Evolutionary conservation across 106 monocot genomes (phyloP).

Genomic region (Dendrobium catenatum): DNA sequence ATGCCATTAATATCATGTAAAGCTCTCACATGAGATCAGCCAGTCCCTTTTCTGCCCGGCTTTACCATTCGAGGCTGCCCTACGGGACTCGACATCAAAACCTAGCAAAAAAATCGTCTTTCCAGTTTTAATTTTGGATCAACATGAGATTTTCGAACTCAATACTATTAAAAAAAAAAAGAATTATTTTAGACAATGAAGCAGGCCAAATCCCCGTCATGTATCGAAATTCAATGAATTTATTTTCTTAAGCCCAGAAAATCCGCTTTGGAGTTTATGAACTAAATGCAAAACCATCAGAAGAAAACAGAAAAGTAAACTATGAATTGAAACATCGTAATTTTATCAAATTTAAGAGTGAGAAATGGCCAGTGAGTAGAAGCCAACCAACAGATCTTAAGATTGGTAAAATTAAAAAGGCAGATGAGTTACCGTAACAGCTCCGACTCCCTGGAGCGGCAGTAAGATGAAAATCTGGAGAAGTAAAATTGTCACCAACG

Average conservation of each 20-base stretch:
- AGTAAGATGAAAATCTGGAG: background rate
- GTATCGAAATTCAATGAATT: background rate
- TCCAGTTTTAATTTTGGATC: background rate
- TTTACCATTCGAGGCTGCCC: background rate
- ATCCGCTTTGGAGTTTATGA: background rate
- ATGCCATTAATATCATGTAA: too few species aligned
- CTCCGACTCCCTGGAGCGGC: slow-evolving; percentile 2
- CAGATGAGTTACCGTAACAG: background rate
- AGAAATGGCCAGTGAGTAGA: background rate
- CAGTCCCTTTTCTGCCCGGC: background rate
- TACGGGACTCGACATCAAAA: background rate
- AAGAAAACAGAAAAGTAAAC: background rate
- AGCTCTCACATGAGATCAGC: background rate
- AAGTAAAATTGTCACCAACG: background rate
- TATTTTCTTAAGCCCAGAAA: background rate
- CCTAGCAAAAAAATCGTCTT: background rate
- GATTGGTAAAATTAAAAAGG: background rate
- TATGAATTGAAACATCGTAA: background rate
- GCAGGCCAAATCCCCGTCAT: background rate
- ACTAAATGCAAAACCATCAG: background rate
- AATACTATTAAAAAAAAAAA: background rate
- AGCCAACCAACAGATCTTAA: too few species aligned
- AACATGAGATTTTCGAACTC: background rate
- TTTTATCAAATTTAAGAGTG: background rate
- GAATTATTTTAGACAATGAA: background rate